Base-by-base conservation (phyloP, 2,329 filamentous ascomycete genomes). In the Colletotrichum neosansevieriae region DNA sequence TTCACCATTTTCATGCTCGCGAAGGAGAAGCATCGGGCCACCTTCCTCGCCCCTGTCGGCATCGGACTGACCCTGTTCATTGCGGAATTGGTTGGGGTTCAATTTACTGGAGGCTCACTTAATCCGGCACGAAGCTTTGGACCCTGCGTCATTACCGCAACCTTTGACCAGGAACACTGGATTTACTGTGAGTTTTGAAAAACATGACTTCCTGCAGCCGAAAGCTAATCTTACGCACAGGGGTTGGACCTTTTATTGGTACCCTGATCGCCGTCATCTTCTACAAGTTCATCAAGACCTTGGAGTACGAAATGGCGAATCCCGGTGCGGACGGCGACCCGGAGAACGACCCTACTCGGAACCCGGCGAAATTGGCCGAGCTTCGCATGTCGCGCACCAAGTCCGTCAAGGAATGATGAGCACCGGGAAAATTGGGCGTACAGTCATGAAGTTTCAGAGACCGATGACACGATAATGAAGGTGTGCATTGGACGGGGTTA, bases 1-100 rank as follows among this genome's bases (percentile, higher is more conserved):
- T 84, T 85, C 63, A 81, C 82, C 11, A 83, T 85, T 60, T 83
- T 85, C 69, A 84, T 85, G 83, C 77, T 85, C n/a, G 83, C 83
- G 21, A 82, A 82, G 29, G 83, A 85, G 74, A 84, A 85, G 72
- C 83, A 85, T 62, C 76, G 77, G 4, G 82, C 77, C 0, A 85
- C 82, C 1, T 84, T 83, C 60, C 77, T 85, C 15, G 83, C 83
- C 13, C 83, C 83, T 0, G 75, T 85, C 1, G 83, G 83, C 4
- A 85, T 85, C 50, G 82, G 82, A 2, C 73, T 85, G 64, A 78
- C 81, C 13, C 74, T 84, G 5, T 85, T 85, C 72, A 79, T 84
- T 42, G 77, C 78, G 3, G 79, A 84, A 69, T 74, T 85, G 69
- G 79, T 79, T 5, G 83, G 82, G 34, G 79, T 85, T 17, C 81